Base-by-base conservation (phyloP, 352 stramenopile species). In the Phytophthora tentaculata region DNA sequence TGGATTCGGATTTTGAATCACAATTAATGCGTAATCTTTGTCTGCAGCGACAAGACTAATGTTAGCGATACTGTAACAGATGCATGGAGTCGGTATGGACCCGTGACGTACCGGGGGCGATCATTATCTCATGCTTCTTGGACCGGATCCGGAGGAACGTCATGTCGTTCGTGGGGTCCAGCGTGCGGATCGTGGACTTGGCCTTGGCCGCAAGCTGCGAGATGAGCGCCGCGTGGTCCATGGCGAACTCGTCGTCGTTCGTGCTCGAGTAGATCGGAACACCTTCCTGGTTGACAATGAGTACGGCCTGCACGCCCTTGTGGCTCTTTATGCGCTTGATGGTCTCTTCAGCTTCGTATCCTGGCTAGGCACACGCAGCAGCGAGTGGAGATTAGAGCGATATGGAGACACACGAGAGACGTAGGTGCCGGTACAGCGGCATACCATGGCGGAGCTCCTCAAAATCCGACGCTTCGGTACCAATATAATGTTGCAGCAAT, bases 111-210 rank as follows among this genome's bases (percentile, higher is more conserved):
- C 80, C 84, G 14, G 89, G 89, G 7, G 84, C 81, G 65, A 98
- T 95, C 88, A 98, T 96, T 58, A 98, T 96, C 83, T 98, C 95
- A 71, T 97, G 83, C 71, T 98, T 95, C 73, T 97, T 96, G 51
- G 91, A 97, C 67, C 95, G 89, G 72, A 98, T 95, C 41, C 93
- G 81, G 32, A 98, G 71, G 74, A 98, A 98, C 47, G 90, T 97
- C 65, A 98, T 90, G 70, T 97, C 91, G 73, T 98, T 95, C n/a
- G 78, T 94, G 53, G 94, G 87, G 59, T 97, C 92, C 26, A 98
- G 75, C 48, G 86, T 97, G 56, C 91, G 86, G 60, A 98, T 96
- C 26, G 93, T 96, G 28, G 81, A 90, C 68, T 95, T 94, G 53
- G 91, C 91, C 70, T 97, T 98, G 56, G 89, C 91, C 19, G 88